Percentiles rank a stretch among this genome's conserved stretches.
phyloP scores from a whole-genome alignment of 345 rosid genomes.

The Lumnitzera racemosa region DNA sequence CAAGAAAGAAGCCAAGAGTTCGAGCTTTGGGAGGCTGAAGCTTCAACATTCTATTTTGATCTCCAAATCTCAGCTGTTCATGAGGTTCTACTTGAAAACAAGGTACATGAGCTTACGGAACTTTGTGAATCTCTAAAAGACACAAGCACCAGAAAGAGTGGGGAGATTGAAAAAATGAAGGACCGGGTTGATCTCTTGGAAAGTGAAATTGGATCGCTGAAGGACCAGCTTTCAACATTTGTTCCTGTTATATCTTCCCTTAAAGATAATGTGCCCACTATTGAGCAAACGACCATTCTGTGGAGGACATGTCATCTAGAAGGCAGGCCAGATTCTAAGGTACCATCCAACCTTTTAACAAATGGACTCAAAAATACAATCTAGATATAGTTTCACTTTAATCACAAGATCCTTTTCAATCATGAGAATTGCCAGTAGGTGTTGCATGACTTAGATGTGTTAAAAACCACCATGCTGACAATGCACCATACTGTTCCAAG shows the following conservation, averaged over 20 bases:
- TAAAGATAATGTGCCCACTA: constrained; percentile 37
- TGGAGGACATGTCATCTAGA: constrained; percentile 3
- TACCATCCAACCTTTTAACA: background rate
- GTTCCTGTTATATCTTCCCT: constrained; percentile 53
- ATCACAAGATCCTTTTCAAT: background rate
- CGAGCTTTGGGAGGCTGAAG: constrained; percentile 90
- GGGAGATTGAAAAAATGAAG: constrained; percentile 52
- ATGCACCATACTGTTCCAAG: too few species aligned
- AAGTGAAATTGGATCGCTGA: constrained; percentile 47
- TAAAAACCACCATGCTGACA: too few species aligned
- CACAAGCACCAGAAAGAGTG: constrained; percentile 27
- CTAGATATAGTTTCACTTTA: background rate
- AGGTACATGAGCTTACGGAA: constrained; percentile 45
- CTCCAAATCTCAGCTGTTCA: constrained; percentile 62
- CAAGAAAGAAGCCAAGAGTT: constrained; percentile 70
- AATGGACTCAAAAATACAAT: background rate
- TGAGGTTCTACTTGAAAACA: constrained; percentile 64
- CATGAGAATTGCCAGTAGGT: too few species aligned
- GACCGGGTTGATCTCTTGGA: constrained; percentile 51
- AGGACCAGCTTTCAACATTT: constrained; percentile 47
- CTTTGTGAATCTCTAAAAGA: constrained; percentile 49
- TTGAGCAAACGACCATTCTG: constrained; percentile 39
- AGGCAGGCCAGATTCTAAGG: constrained; percentile 5
- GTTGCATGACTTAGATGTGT: too few species aligned
- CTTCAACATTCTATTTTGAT: constrained; percentile 81